Base-by-base conservation (phyloP, 2,329 filamentous ascomycete species). In the Mycosphaerella sp. region DNA sequence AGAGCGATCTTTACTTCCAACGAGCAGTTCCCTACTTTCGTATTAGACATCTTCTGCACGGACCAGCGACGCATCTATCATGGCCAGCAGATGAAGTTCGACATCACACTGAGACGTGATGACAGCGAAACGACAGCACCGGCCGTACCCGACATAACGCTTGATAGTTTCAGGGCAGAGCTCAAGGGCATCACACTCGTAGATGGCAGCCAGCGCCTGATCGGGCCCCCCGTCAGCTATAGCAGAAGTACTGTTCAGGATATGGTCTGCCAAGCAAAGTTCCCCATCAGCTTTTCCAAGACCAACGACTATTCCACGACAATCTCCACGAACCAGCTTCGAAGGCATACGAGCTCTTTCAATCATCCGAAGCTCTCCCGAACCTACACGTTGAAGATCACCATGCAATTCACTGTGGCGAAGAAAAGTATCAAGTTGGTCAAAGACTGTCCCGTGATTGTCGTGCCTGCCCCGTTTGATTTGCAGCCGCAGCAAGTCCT, bases 1-100 rank as follows among this genome's bases (percentile, higher is more conserved):
- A 62, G 54, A 32, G 57, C 57, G 8, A 51, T 58, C 12, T 59
- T 61, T 40, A 55, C 48, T 5, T 56, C 58, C 2, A 54, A 46
- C 18, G 45, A 49, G 16, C 44, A 56, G 17, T 60, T 59, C 18
- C 58, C 59, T 4, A 55, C 41, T 5, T 57, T 60, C 36, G 45
- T 46, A 4, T 44, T 59, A 46, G 54, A 61, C 9, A 42, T 60
- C 9, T 44, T 40, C 12, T 59, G 52, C 46, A 54, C 55, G 6
- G 47, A 56, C 27, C 53, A 54, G 14, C 39, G 49, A 35, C 35
- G 52, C 37, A 49, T 56, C 21, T 52, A 56, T 28, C 52, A 56
- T 16, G 57, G 59, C 8, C 54, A 55, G 34, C 34, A 43, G 30
- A 44, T 54, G 13, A 49, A 27, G 16, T 60, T 58, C 27, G 49